phyloP scores from a whole-genome alignment of 768 basidiomycete genomes.

The Suillus paluster region DNA sequence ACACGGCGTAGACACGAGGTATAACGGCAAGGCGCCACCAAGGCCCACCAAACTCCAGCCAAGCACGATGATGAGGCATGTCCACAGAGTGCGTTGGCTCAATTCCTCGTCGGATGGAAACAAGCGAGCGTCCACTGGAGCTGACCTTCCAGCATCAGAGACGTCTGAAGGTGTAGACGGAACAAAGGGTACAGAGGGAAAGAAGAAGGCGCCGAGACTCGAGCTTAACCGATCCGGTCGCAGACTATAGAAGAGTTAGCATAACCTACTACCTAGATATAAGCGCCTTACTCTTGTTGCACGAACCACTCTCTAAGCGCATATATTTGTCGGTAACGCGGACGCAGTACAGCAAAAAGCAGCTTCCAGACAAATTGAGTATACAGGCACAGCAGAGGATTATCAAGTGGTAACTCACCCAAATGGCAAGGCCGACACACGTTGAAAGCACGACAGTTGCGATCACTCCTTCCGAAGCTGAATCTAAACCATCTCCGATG shows the following conservation, averaged over 20 bases:
- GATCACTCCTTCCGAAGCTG: conserved; percentile 63
- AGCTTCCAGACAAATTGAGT: conserved; percentile 42
- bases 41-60: conserved; percentile 74
- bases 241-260: conserved; percentile 44
- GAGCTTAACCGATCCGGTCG: conserved; percentile 66
- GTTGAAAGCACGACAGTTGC: conserved; percentile 61
- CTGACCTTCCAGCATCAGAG: conserved; percentile 55
- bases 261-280: not conserved
- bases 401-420: conserved; percentile 51
- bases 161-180: conserved; percentile 61
- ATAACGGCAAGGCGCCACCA: conserved; percentile 73
- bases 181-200: conserved; percentile 69
- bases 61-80: conserved; percentile 62
- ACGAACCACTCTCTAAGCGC: conserved; percentile 79
- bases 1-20: conserved; percentile 72
- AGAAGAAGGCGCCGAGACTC: conserved; percentile 68
- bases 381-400: not conserved
- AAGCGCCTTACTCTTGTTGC: conserved; percentile 59
- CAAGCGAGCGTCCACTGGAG: conserved; percentile 52
- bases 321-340: conserved; percentile 74
- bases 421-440: conserved; percentile 63
- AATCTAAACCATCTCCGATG: conserved; percentile 67
- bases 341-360: conserved; percentile 68
- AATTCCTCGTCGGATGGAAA: conserved; percentile 81
- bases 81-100: conserved; percentile 71